Conservation (phyloP, 768 basidiomycete species). For the Daedalea quercina region DNA sequence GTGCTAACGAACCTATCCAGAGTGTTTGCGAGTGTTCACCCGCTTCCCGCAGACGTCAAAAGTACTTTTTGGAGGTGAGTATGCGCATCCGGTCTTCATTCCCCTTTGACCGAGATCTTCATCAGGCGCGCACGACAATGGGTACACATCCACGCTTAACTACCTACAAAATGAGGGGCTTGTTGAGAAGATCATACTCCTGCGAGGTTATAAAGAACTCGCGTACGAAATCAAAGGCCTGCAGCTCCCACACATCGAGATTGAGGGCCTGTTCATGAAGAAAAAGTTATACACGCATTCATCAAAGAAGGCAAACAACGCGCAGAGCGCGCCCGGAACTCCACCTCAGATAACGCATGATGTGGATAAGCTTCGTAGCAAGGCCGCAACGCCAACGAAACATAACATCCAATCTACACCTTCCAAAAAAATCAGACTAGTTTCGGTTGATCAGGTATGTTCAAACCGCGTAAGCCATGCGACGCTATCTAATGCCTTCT, state of each 20-base stretch:
- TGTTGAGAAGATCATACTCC: conserved; percentile 29
- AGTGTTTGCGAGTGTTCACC: conserved; percentile 54
- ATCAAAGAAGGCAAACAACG: conserved; percentile 1
- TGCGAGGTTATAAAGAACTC: conserved; percentile 32
- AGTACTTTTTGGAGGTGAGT: conserved; percentile 32
- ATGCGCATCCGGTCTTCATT: background rate
- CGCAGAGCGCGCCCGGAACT: background rate
- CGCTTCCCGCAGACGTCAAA: conserved; percentile 33
- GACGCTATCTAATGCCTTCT: background rate
- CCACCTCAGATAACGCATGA: conserved; percentile 15
- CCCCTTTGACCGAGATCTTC: background rate
- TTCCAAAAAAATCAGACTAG: conserved; percentile 1
- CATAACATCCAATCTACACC: conserved; percentile 2
- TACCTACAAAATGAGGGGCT: conserved; percentile 32
- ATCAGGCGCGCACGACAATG: conserved; percentile 33
- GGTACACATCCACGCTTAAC: conserved; percentile 32
- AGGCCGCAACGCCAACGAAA: conserved; percentile 6
- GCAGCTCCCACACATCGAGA: conserved; percentile 24
- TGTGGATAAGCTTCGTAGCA: conserved; percentile 19
- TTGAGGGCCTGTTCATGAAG: conserved; percentile 31
- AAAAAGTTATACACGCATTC: conserved; percentile 21
- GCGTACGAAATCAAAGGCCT: conserved; percentile 28
- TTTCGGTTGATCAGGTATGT: conserved; percentile 10
- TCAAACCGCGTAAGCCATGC: background rate
- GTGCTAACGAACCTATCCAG: conserved; percentile 4